Base-by-base conservation (phyloP, 768 basidiomycete genomes). In the Agaricus subrufescens region DNA sequence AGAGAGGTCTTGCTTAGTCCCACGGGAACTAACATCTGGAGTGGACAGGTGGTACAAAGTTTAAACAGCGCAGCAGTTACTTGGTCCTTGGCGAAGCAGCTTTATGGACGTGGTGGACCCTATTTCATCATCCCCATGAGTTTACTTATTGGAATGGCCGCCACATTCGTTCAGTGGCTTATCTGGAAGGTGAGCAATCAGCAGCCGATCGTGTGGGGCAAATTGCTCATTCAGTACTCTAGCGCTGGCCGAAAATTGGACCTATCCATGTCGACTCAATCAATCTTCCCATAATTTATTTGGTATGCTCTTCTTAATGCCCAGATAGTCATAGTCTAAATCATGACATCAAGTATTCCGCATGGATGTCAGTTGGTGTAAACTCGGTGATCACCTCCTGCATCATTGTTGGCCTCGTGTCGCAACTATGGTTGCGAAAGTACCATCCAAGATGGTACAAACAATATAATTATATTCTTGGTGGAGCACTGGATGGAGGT, bases 381-480 rank as follows among this genome's bases (percentile, higher is more conserved):
- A 86, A 76, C 63, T 85, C 84, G 0, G 70, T 74, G 1, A 60
- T 77, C 49, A 72, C 73, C 2, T 77, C 78, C 3, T 72, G 71
- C 54, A 75, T 83, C 50, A 66, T 80, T 52, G 66, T 85, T 12
- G 85, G 77, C 31, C 62, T 87, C 56, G 58, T 78, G 38, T 86
- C 86, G 1, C 86, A 87, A 54, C 63, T 79, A 26, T 87, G 81
- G 80, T 61, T 86, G 23, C 72, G 85, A 34, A 75, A 68, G 39
- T 77, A 79, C 57, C 71, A 83, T 55, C 83, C 87, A 1, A 76
- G 77, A 12, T 89, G 85, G 86, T 89, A 85, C 68, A 78, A 79
- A 62, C 75, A 74, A 61, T 85, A 85, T 66, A 86, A 87, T 63
- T 86, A 85, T 62, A 79, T 86, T 39, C 67, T 87, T 3, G 84